Percentiles rank a stretch among this genome's conserved stretches.
Conservation (phyloP, 306 rosid species). For the Herpetospermum pedunculosum region DNA sequence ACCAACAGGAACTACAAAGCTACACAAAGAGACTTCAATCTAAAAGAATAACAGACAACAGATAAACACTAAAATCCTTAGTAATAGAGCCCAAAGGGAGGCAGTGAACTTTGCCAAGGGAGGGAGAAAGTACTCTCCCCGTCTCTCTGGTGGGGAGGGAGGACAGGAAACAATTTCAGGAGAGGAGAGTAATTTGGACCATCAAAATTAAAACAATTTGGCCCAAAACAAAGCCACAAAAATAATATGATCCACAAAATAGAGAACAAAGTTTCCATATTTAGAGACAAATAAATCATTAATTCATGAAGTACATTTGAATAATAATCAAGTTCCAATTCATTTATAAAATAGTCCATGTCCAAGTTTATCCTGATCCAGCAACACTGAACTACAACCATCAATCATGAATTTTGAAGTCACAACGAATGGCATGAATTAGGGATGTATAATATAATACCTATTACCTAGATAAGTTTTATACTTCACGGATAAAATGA, state of each 20-base stretch:
- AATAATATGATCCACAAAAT: neutral
- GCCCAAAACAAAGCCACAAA: neutral
- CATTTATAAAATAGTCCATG: neutral
- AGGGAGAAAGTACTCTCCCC: too few species aligned
- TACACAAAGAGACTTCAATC: too few species aligned
- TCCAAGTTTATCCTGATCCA: neutral
- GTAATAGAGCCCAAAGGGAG: too few species aligned
- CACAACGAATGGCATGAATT: neutral
- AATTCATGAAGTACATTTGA: neutral
- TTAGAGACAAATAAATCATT: neutral
- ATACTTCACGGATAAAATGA: neutral
- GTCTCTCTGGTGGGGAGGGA: too few species aligned
- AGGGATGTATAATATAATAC: neutral
- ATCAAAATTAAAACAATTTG: neutral
- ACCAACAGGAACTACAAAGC: too few species aligned
- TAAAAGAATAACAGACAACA: too few species aligned
- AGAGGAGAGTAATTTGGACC: too few species aligned
- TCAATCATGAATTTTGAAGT: neutral
- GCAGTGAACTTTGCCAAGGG: too few species aligned
- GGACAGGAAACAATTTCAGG: too few species aligned
- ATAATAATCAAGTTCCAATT: neutral
- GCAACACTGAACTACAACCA: neutral
- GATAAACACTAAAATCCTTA: too few species aligned
- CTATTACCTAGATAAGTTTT: neutral
- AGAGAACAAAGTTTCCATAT: neutral